Evolutionary conservation across 2,329 filamentous ascomycete species (phyloP).

Genomic region (Pseudocercospora crystallina): DNA sequence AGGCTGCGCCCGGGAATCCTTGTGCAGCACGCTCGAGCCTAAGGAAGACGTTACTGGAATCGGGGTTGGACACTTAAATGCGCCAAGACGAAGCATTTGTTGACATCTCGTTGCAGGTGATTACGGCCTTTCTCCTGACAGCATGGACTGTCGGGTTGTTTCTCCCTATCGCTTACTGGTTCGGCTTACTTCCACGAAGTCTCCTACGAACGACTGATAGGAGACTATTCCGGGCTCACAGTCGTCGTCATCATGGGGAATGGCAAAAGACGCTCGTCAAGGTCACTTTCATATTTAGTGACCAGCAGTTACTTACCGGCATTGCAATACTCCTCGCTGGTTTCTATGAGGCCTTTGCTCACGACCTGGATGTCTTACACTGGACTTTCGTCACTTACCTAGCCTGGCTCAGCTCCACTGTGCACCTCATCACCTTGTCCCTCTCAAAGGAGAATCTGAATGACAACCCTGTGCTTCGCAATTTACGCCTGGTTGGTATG

Average conservation of each 20-base stretch:
- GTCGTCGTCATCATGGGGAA: neutral
- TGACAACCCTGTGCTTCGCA: neutral
- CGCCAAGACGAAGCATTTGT: too few species aligned
- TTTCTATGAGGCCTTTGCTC: conserved; percentile 4
- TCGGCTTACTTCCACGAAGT: conserved; percentile 7
- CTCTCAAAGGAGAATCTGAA: conserved; percentile 11
- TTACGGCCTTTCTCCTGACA: conserved; percentile 2
- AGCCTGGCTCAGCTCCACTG: conserved; percentile 20
- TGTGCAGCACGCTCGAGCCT: too few species aligned
- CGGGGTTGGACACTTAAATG: too few species aligned
- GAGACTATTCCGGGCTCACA: neutral
- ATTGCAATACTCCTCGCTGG: conserved; percentile 15
- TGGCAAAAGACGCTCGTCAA: conserved; percentile 4
- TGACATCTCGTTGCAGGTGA: neutral
- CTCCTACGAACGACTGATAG: conserved; percentile 3
- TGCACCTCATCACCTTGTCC: conserved; percentile 21
- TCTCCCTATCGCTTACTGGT: conserved; percentile 4
- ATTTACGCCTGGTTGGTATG: conserved; percentile 10
- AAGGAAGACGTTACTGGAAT: too few species aligned
- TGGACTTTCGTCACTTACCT: conserved; percentile 19
- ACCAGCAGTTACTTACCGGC: conserved; percentile 21
- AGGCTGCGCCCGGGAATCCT: too few species aligned
- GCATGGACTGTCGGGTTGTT: conserved; percentile 4
- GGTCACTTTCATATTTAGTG: conserved; percentile 10
- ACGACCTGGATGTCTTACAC: conserved; percentile 10